Percentiles rank a stretch among this genome's conserved stretches.
phyloP scores from a whole-genome alignment of 75 land plant species.

The Pinus albicaulis region DNA sequence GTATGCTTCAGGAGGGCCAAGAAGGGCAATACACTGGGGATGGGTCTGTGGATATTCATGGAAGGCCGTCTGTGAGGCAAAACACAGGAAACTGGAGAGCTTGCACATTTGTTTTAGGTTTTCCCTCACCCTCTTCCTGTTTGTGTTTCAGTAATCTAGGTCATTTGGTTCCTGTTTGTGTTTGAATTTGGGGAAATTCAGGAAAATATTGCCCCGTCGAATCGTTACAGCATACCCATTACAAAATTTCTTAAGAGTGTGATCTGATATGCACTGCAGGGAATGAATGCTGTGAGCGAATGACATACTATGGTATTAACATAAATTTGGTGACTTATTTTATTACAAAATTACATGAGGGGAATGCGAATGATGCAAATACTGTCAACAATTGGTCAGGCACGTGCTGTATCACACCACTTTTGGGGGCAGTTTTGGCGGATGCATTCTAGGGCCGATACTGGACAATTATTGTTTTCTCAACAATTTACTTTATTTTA shows the following conservation, averaged over 20 bases:
- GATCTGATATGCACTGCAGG: not conserved
- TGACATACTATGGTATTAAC: constrained; percentile 44
- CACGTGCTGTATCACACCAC: constrained; percentile 84
- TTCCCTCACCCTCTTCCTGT: too few species aligned
- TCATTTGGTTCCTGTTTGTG: too few species aligned
- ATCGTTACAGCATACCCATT: too few species aligned
- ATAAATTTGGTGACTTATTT: constrained; percentile 68
- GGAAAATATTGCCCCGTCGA: too few species aligned
- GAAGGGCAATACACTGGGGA: constrained; percentile 50
- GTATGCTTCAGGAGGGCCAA: not conserved
- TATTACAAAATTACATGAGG: constrained; percentile 60
- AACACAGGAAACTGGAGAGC: constrained; percentile 91
- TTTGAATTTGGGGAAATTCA: too few species aligned
- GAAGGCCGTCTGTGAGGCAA: constrained; percentile 65
- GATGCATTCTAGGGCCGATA: constrained; percentile 95
- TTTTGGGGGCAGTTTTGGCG: constrained; percentile 90
- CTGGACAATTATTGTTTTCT: constrained; percentile 80
- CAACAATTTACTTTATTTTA: constrained; percentile 78
- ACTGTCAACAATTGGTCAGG: constrained; percentile 91
- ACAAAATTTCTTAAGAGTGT: too few species aligned
- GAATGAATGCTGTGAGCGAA: constrained; percentile 34
- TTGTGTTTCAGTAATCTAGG: too few species aligned
- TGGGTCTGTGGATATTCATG: constrained; percentile 79
- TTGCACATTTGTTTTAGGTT: constrained; percentile 88
- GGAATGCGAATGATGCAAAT: constrained; percentile 76